Base-by-base conservation (phyloP, 352 stramenopile species). In the Phytopythium mirpurense region DNA sequence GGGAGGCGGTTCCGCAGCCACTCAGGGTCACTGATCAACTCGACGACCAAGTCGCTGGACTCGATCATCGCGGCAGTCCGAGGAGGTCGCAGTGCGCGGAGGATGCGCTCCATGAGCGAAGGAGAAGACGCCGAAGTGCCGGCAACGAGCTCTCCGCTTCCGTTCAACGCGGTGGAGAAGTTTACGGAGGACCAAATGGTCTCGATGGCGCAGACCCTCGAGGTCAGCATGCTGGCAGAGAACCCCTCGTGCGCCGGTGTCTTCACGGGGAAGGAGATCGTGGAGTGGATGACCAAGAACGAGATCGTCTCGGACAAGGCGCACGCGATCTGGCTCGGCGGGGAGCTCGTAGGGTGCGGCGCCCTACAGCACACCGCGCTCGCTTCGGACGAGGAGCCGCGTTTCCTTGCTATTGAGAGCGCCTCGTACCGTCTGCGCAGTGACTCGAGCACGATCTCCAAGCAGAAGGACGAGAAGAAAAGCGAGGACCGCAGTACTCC, bases 221-320 rank as follows among this genome's bases (percentile, higher is more conserved):
- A 88, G 51, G 63, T 76, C 16, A 86, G 67, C 43, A 70, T 89
- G 66, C 15, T 83, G 16, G 51, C 63, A 35, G 60, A 62, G 21
- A 69, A 76, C 2, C 73, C 73, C 1, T 70, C 58, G 23, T 60
- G 57, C 0, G 53, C 70, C 7, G 73, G 72, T 37, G 66, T 74
- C n/a, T 90, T 90, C 57, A 75, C 74, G 9, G 83, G 83, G 12
- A 68, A 69, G 40, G 60, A 90, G 35, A 61, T 83, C 8, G 66
- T 93, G 23, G 61, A 69, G 11, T 91, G 78, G 78, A 89, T 93
- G 83, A 84, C 68, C 24, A 68, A 78, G 48, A 90, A 88, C 50
- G 78, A 90, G 57, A 86, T 91, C 34, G 78, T 90, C 27, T 72
- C 72, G 16, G 69, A 93, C 43, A 69, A 81, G 36, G 65, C 70